phyloP scores from a whole-genome alignment of 257 asterid genomes.

The Penstemon eatonii region DNA sequence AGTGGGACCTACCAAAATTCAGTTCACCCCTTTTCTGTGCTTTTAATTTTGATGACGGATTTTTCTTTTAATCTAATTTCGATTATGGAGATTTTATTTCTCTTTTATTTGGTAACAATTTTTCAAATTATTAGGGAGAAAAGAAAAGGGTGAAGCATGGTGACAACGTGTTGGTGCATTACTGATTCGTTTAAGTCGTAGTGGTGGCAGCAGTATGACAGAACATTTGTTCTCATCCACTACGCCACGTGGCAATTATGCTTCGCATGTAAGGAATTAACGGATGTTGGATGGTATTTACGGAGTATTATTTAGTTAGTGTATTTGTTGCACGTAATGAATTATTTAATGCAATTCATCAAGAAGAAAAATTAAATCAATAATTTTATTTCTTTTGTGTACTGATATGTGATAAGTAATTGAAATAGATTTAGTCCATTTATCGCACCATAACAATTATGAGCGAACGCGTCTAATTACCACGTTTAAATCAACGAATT shows the following conservation, averaged over 20 bases:
- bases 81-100: neutral
- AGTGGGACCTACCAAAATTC: slow-evolving; percentile 26
- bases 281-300: too few relatives aligned
- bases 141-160: neutral
- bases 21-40: neutral
- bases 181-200: slow-evolving; percentile 25
- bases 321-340: too few relatives aligned
- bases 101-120: neutral
- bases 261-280: slow-evolving; percentile 41
- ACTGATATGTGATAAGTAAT: too few relatives aligned
- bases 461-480: too few relatives aligned
- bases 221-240: slow-evolving; percentile 36
- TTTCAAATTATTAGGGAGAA: neutral
- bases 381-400: too few relatives aligned
- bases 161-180: slow-evolving; percentile 48
- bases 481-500: too few relatives aligned
- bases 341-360: too few relatives aligned
- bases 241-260: slow-evolving; percentile 35
- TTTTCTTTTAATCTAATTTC: neutral
- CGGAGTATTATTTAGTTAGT: too few relatives aligned
- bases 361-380: too few relatives aligned
- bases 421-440: too few relatives aligned
- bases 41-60: neutral
- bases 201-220: slow-evolving; percentile 23
- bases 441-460: too few relatives aligned